These are phyloP conservation scores for Neophaeococcomyces aloes DNA, from an alignment of 2,329 filamentous ascomycete species.

Conservation along the genomic window DNA sequence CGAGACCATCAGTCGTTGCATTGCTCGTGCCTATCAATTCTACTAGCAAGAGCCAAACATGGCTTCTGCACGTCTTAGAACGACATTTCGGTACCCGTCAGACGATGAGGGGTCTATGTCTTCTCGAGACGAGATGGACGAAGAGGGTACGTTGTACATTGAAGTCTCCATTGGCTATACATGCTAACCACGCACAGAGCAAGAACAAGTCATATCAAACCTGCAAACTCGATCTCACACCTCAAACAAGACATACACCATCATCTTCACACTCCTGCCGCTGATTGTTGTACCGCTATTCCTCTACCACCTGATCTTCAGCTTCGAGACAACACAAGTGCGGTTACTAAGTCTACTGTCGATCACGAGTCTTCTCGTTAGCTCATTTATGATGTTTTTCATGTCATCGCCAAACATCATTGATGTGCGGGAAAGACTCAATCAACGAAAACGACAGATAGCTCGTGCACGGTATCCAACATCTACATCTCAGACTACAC, in stretches of 20 bases:
- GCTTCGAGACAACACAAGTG: constrained; percentile 9
- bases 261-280: constrained; percentile 18
- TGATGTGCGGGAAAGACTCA: not conserved
- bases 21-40: too few relatives aligned
- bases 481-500: not conserved
- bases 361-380: constrained; percentile 18
- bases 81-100: constrained; percentile 20
- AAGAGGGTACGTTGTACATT: constrained; percentile 14
- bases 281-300: constrained; percentile 16
- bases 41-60: too few relatives aligned
- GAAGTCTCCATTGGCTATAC: not conserved
- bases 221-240: constrained; percentile 14
- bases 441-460: constrained; percentile 2
- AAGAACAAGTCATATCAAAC: constrained; percentile 18
- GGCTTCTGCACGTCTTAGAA: constrained; percentile 15
- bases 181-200: constrained; percentile 11
- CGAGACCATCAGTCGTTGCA: too few relatives aligned
- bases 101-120: constrained; percentile 13
- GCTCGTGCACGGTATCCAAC: not conserved
- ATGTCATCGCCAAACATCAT: constrained; percentile 7
- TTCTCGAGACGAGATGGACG: constrained; percentile 19
- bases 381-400: constrained; percentile 18
- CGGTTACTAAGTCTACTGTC: constrained; percentile 16
- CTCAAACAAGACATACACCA: constrained; percentile 16
- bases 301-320: constrained; percentile 12